These are phyloP conservation scores for Crithidia thermophila DNA, from an alignment of 208 protist species.

Conservation along the genomic window DNA sequence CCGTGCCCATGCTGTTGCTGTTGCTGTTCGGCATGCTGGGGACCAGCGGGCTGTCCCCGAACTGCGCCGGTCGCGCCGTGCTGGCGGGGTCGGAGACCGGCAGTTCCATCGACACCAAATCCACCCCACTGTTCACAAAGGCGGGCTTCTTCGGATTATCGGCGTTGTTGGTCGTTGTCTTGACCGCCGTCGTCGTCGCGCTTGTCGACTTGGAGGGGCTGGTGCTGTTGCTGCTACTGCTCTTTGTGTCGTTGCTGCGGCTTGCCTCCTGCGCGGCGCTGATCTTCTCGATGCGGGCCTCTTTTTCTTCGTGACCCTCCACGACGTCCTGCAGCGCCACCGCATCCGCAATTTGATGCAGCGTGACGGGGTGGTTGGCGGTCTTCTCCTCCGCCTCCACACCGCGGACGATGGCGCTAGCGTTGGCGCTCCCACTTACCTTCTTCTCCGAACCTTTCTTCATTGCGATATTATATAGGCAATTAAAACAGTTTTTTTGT, in stretches of 20 bases:
- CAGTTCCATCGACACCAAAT: neutral
- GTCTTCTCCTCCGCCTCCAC: neutral
- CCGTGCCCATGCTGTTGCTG: neutral
- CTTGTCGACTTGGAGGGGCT: neutral
- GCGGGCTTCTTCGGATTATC: no score
- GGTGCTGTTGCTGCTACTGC: neutral
- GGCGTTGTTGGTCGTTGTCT: neutral
- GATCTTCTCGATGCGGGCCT: neutral
- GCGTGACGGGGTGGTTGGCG: neutral
- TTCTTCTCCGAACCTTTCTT: neutral
- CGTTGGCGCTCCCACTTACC: neutral
- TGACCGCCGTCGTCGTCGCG: neutral
- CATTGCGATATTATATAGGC: no score
- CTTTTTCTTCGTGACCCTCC: neutral
- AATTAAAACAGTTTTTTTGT: no score
- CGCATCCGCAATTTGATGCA: slow-evolving; percentile 20
- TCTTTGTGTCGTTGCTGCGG: neutral
- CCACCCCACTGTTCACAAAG: neutral
- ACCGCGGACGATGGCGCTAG: neutral
- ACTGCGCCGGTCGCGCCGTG: neutral
- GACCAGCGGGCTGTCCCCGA: slow-evolving; percentile 9
- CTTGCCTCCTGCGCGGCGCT: neutral
- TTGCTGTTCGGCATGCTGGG: neutral
- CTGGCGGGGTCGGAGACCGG: neutral
- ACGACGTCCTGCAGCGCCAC: slow-evolving; percentile 14